Conservation (phyloP, 169 alveolate species). For the Eimeria sp. region DNA sequence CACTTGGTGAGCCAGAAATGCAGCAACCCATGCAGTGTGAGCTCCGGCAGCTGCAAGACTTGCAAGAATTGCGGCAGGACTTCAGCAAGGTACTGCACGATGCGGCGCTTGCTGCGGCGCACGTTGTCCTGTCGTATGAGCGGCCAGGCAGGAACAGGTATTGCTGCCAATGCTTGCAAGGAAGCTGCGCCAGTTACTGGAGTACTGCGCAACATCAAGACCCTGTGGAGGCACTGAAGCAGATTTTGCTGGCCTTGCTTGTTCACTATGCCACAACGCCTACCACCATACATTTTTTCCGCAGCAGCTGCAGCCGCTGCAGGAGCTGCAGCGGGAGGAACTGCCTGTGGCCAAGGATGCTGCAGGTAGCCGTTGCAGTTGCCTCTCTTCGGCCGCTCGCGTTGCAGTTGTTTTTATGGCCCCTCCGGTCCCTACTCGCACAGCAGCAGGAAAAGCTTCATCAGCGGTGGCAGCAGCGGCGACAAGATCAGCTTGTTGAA, state of each 20-base stretch:
- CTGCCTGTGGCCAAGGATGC: constrained; percentile 66
- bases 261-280: background rate
- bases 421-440: constrained; percentile 32
- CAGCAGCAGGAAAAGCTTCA: constrained; percentile 15
- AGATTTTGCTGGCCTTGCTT: constrained; percentile 21
- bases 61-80: constrained; percentile 36
- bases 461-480: constrained; percentile 9
- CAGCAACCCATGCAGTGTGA: background rate
- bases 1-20: background rate
- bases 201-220: constrained; percentile 38
- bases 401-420: constrained; percentile 25
- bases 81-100: background rate
- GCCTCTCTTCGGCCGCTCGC: constrained; percentile 44
- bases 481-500: constrained; percentile 13
- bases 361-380: constrained; percentile 33
- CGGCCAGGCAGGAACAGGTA: background rate
- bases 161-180: constrained; percentile 19
- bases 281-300: background rate
- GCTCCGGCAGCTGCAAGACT: background rate
- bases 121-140: background rate
- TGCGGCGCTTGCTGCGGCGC: constrained; percentile 50
- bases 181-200: background rate
- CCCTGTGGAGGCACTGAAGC: constrained; percentile 63
- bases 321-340: constrained; percentile 1
- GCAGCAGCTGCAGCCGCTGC: constrained; percentile 3